A percentile compares a stretch with the other conserved stretches of the same genome.
phyloP scores from a whole-genome alignment of 2,329 filamentous ascomycete genomes.

The Neopestalotiopsis rosae region DNA sequence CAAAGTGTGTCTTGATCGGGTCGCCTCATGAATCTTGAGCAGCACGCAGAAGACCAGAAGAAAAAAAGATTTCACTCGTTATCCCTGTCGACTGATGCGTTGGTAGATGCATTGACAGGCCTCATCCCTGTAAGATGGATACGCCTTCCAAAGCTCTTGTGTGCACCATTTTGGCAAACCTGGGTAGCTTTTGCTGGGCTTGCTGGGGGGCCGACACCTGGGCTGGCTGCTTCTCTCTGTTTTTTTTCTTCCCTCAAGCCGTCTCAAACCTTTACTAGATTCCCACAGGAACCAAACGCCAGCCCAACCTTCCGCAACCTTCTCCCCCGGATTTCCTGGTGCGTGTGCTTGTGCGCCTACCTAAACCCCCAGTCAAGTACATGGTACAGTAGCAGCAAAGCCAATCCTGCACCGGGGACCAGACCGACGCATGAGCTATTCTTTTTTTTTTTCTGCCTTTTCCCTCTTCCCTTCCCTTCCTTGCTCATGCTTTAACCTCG shows the following conservation, averaged over 20 bases:
- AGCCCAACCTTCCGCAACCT: conserved; percentile 8
- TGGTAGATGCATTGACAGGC: conserved; percentile 1
- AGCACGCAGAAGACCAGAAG: background rate
- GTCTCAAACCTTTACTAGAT: conserved; percentile 10
- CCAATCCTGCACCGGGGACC: background rate
- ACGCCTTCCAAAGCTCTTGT: background rate
- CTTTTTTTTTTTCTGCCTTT: background rate
- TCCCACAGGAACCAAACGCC: conserved; percentile 9
- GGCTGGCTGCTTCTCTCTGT: background rate
- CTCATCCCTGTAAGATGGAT: background rate
- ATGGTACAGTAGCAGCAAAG: background rate
- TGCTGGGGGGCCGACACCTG: background rate
- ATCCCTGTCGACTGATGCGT: background rate
- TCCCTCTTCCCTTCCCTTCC: background rate
- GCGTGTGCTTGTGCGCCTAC: background rate
- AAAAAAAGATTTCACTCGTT: background rate
- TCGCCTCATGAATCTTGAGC: background rate
- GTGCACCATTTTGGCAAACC: background rate
- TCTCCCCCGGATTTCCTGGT: conserved; percentile 13
- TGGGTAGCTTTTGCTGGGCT: background rate
- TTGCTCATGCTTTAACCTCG: background rate
- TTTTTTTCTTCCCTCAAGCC: background rate
- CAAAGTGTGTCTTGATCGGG: too few species aligned
- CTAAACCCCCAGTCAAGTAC: background rate
- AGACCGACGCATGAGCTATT: background rate